Evolutionary conservation across 2,329 filamentous ascomycete species (phyloP).

Genomic region (Penicillium sp.): DNA sequence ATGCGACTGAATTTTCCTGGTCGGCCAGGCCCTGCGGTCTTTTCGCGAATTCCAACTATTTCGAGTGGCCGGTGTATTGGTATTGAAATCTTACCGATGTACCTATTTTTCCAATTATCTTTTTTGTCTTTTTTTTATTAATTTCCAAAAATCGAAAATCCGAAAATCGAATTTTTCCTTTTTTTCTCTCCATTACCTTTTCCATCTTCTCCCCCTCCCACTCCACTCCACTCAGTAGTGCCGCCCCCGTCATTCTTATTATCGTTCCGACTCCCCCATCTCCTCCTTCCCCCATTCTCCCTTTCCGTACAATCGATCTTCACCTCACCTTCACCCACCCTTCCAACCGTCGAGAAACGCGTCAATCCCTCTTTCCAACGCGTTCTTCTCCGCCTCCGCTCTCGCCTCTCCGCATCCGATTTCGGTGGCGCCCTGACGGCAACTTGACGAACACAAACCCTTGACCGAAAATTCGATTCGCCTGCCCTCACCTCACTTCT

Average conservation of each 20-base stretch:
- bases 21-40: slow-evolving; percentile 8
- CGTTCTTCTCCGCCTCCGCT: slow-evolving; percentile 19
- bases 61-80: too few relatives aligned
- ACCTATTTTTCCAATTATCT: slow-evolving; percentile 19
- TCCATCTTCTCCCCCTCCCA: slow-evolving; percentile 25
- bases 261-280: slow-evolving; percentile 21
- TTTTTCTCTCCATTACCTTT: slow-evolving; percentile 19
- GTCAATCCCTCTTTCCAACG: slow-evolving; percentile 22
- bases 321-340: slow-evolving; percentile 2
- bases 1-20: slow-evolving; percentile 27
- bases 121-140: slow-evolving; percentile 23
- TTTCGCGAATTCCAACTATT: too few relatives aligned
- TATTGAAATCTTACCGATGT: slow-evolving; percentile 3
- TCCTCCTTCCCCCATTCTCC: slow-evolving; percentile 17
- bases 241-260: slow-evolving; percentile 31
- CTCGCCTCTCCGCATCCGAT: slow-evolving; percentile 17
- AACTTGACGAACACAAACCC: slow-evolving; percentile 14
- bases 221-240: slow-evolving; percentile 24
- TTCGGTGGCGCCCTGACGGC: slow-evolving; percentile 19
- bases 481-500: background rate
- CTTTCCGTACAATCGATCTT: slow-evolving; percentile 10
- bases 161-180: too few relatives aligned
- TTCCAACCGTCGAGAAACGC: slow-evolving; percentile 7
- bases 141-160: too few relatives aligned
- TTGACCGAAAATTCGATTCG: too few relatives aligned